phyloP scores from a whole-genome alignment of 148 eudicot genomes.

The Rhododendron henanense region DNA sequence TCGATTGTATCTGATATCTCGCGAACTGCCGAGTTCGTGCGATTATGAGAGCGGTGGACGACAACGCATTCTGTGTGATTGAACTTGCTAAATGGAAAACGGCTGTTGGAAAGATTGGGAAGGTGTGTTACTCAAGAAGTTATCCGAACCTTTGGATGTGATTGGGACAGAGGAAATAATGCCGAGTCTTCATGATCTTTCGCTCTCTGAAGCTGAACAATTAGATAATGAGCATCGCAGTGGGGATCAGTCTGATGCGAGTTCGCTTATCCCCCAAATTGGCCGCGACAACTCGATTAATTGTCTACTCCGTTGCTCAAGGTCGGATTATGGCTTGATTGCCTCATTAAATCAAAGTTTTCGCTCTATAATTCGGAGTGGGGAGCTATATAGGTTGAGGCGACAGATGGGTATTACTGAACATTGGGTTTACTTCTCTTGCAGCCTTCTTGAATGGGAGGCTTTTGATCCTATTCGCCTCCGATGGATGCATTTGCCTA shows the following conservation, averaged over 20 bases:
- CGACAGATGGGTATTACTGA: slow-evolving; percentile 17
- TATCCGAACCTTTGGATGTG: slow-evolving; percentile 4
- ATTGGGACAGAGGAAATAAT: background rate
- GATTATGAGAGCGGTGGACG: slow-evolving; percentile 41
- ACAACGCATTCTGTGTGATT: slow-evolving; percentile 22
- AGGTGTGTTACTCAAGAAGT: slow-evolving; percentile 18
- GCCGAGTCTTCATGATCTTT: background rate
- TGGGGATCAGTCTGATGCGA: slow-evolving; percentile 14
- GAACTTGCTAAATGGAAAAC: slow-evolving; percentile 13
- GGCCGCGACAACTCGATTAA: slow-evolving; percentile 20
- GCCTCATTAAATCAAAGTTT: slow-evolving; percentile 16
- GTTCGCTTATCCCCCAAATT: slow-evolving; percentile 14
- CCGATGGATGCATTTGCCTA: slow-evolving; percentile 25
- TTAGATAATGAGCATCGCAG: background rate
- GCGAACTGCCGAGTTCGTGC: slow-evolving; percentile 36
- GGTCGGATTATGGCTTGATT: slow-evolving; percentile 26
- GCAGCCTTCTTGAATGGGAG: slow-evolving; percentile 24
- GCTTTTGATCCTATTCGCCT: slow-evolving; percentile 21
- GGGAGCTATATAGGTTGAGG: slow-evolving; percentile 26
- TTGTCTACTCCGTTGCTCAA: slow-evolving; percentile 16
- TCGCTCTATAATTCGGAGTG: slow-evolving; percentile 17
- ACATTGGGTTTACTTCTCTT: slow-evolving; percentile 28
- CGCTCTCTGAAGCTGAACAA: background rate
- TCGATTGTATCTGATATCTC: slow-evolving; percentile 31
- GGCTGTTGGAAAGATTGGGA: slow-evolving; percentile 17